Evolutionary conservation across 805 yeast genomes (phyloP).

Genomic region (Sugiyamaella smithiae): DNA sequence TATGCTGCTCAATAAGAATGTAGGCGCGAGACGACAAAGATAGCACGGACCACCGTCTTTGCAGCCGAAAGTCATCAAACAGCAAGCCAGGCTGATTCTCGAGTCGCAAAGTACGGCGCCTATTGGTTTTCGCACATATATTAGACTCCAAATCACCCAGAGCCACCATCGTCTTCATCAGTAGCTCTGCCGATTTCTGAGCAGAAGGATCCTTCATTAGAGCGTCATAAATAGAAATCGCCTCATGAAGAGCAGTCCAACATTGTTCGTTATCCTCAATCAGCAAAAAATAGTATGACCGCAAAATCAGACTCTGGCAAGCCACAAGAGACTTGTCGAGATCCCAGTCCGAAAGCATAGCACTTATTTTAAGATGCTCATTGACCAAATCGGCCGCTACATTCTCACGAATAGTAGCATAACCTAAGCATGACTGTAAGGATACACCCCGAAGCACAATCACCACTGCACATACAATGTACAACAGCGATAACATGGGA

Average conservation of each 20-base stretch:
- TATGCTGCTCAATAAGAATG: background rate
- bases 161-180: slow-evolving; percentile 5
- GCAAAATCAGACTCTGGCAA: slow-evolving; percentile 5
- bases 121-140: slow-evolving; percentile 7
- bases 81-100: slow-evolving; percentile 4
- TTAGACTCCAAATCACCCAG: slow-evolving; percentile 7
- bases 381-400: slow-evolving; percentile 1
- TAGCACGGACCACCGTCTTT: slow-evolving; percentile 2
- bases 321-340: background rate
- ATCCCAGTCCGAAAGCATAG: slow-evolving; percentile 2
- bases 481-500: slow-evolving; percentile 4
- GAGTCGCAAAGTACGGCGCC: slow-evolving; percentile 5
- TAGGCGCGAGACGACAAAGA: background rate
- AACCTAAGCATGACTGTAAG: background rate
- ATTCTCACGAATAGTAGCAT: background rate
- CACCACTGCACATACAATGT: slow-evolving; percentile 12
- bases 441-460: slow-evolving; percentile 3
- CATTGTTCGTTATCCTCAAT: slow-evolving; percentile 4
- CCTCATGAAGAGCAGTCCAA: slow-evolving; percentile 4
- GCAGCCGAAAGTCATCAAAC: slow-evolving; percentile 6
- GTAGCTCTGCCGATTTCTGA: background rate
- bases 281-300: background rate
- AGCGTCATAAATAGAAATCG: background rate
- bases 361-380: slow-evolving; percentile 5
- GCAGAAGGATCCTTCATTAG: background rate